Evolutionary conservation across 768 basidiomycete species (phyloP).

Genomic region (Boletus patriciae): DNA sequence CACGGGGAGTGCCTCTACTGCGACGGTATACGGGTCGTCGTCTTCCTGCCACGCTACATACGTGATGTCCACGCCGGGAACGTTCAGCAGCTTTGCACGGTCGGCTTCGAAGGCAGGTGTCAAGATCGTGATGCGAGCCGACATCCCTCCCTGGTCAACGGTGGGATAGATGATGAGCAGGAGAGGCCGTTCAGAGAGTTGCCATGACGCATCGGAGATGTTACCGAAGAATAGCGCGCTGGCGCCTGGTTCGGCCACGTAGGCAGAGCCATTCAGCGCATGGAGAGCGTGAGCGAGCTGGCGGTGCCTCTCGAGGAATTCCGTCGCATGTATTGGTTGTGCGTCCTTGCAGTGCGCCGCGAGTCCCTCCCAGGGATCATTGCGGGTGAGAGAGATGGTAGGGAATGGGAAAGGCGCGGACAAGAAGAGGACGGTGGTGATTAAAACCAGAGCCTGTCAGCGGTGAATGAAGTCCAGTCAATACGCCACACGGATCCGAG

Average conservation of each 20-base stretch:
- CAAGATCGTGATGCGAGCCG: conserved; percentile 55
- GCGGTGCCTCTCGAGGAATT: conserved; percentile 55
- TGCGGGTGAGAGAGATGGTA: background rate
- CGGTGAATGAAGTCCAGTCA: background rate
- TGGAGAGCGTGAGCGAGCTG: conserved; percentile 50
- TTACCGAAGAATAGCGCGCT: conserved; percentile 74
- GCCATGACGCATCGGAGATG: conserved; percentile 61
- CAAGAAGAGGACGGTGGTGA: conserved; percentile 5
- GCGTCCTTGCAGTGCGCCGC: conserved; percentile 48
- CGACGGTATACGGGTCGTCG: conserved; percentile 60
- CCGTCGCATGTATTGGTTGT: conserved; percentile 46
- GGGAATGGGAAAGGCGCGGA: background rate
- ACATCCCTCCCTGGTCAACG: conserved; percentile 25
- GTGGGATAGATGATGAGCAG: conserved; percentile 61
- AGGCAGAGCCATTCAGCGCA: conserved; percentile 58
- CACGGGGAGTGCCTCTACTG: conserved; percentile 32
- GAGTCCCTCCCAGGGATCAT: conserved; percentile 26
- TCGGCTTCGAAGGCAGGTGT: conserved; percentile 78
- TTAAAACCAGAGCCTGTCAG: conserved; percentile 15
- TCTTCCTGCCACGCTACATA: conserved; percentile 69
- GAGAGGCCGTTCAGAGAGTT: conserved; percentile 75
- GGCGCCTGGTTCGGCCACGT: conserved; percentile 78
- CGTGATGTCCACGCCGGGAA: conserved; percentile 48
- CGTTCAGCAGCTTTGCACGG: conserved; percentile 58
- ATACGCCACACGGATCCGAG: background rate